Conservation (phyloP, 202 grass and related monocot species). For the Cymbopogon flexuosus region DNA sequence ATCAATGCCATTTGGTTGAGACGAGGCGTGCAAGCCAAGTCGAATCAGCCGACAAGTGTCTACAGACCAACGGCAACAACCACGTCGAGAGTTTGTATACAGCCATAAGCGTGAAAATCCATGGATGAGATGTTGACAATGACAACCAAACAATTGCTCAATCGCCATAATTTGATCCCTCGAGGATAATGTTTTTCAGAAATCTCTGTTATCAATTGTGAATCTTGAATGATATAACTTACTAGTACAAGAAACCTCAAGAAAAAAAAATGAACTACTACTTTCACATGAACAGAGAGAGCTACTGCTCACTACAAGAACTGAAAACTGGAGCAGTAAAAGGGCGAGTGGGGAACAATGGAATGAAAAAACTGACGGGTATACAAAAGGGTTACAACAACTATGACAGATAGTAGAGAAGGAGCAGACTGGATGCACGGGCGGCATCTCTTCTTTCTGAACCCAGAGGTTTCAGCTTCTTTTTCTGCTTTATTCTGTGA, state of each 20-base stretch:
- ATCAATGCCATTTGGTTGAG: not conserved
- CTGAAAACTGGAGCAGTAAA: not conserved
- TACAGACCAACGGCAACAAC: not conserved
- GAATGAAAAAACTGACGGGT: not conserved
- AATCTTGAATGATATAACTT: not conserved
- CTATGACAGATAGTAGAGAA: not conserved
- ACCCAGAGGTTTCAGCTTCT: not conserved
- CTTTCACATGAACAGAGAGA: not conserved
- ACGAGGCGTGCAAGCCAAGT: slow-evolving; percentile 11
- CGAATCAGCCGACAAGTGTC: not conserved
- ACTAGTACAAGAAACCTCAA: not conserved
- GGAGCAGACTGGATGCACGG: slow-evolving; percentile 16
- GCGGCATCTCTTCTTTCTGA: slow-evolving; percentile 4
- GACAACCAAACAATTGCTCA: not conserved
- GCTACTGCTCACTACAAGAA: not conserved
- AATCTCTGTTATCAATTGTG: not conserved
- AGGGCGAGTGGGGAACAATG: not conserved
- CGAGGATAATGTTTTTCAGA: not conserved
- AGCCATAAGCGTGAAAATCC: not conserved
- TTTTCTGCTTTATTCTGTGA: slow-evolving; percentile 42
- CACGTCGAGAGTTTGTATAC: not conserved
- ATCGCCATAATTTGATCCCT: not conserved
- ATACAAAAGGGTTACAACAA: slow-evolving; percentile 29
- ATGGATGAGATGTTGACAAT: not conserved
- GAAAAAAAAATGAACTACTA: slow-evolving; percentile 4